Base-by-base conservation (phyloP, 2,329 filamentous ascomycete genomes). In the Exophiala sp. region DNA sequence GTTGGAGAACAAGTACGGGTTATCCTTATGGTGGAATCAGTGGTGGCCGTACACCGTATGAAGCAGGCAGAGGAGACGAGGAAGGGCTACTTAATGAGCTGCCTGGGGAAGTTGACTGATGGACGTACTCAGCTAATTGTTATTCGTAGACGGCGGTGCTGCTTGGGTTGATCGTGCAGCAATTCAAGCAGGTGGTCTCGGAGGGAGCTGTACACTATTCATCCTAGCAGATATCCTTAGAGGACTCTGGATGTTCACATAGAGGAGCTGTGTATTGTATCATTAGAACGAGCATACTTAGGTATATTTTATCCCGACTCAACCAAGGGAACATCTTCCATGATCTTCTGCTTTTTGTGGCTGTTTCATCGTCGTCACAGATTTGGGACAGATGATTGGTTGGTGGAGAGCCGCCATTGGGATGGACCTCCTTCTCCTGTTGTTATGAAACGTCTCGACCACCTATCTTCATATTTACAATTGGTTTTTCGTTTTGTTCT, bases 21-120 rank as follows among this genome's bases (percentile, higher is more conserved):
- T n/a, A 24, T n/a, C 40, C 46, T 35, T 24, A 44, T 18, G 32
- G 32, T 33, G 16, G 12, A 7, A 16, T 40, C 33, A 50, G 52
- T 45, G 12, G 24, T 18, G 34, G 14, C 40, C 33, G 41, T 29
- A 50, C 48, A 14, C 39, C 51, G 2, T 56, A 55, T 40, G 45
- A 58, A 24, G 18, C 40, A 41, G 58, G 58, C 12, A 55, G 20
- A 45, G 60, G 58, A 8, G 60, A 62, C 36, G 52, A 54, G 44
- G 52, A 62, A 42, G 58, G 58, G 7, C 49, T 59, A 24, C 48
- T 62, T 14, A 42, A 47, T 3, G 60, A 62, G 47, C 52, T 62
- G 33, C 60, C 60, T 1, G 42, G 48, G 33, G 49, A 16, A 10
- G 21, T 50, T 32, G 39, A 54, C 12, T 45, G 32, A 45, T 8